Evolutionary conservation across 2,329 filamentous ascomycete species (phyloP), one percentile per base, ranked within the genome.

Genomic region (Colletotrichum incanum): DNA sequence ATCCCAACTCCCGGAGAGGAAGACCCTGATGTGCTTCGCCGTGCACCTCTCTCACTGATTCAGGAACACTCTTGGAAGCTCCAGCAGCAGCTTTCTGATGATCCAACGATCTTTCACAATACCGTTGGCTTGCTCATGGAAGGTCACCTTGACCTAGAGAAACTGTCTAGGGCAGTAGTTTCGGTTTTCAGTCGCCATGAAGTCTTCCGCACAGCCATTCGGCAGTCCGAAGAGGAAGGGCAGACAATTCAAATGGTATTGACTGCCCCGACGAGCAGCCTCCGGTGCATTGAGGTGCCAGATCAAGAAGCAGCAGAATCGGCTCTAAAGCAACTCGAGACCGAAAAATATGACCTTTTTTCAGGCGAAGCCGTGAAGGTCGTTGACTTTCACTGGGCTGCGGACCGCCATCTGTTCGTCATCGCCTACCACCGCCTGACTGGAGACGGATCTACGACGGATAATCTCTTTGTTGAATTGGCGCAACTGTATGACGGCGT

Each of bases 51-150:
- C 28, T 31, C 28, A 31, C 28, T 31, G 28, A 31, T 31, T 2
- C 65, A 67, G 16, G 3, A 67, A 11, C 49, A 67, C 47, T 55
- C 65, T 1, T 67, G 14, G 20, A 67, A 5, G 56, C 83, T 84
- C 65, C 72, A 82, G 2, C 67, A 72, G 1, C 66, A 75, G 11
- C 28, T 31, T 31, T 76, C 76, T 1, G n/a, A 84, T 1, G 69
- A 83, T 5, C 80, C 86, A 81, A 80, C 71, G 87, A 88, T 73
- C 76, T 82, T 37, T 79, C 82, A 88, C 73, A 77, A 82, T 43
- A 80, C 82, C 4, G 73, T 79, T 1, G 76, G 62, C 1, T 70
- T 79, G 1, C 75, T 63, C 2, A 56, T 1, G 76, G 79, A 67
- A 68, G 77, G 5, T 47, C 86, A 2, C 75, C 45, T 2, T 83